Evolutionary conservation across 345 rosid species (phyloP), one percentile per base, ranked within the genome.

Genomic region (Gynandropsis gynandra): DNA sequence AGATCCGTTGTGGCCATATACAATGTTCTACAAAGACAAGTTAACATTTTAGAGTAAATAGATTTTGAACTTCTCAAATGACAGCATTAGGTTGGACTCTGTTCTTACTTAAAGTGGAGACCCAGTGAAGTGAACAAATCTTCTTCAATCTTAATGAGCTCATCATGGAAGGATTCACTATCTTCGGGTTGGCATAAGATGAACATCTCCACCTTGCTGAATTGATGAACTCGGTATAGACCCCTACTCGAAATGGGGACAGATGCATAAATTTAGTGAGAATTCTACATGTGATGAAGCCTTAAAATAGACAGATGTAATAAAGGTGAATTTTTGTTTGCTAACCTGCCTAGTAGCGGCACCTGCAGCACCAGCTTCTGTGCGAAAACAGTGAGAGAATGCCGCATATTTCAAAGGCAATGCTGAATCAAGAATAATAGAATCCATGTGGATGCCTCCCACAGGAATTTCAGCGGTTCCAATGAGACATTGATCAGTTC

Each of bases 301-400:
- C 18, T 34, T 39, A 59, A 24, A 40, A 51, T 16, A 58, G 7
- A 0, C 9, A 27, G 14, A 59, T 9, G 33, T 31, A 31, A 24
- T 10, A 46, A 32, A 8, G 55, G 18, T 14, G 16, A n/a, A n/a
- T n/a, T n/a, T 13, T 7, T 12, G 47, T 47, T 4, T 9, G 53
- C 21, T 11, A 50, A 21, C 56, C 67, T 58, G 87, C 98, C 82
- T 80, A 34, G 89, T 70, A 43, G 96, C 95, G 7, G 80, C 24
- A 11, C 96, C 98, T 9, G 98, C 98, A 32, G 96, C 98, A 65
- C 96, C 98, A 0, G 98, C 98, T 72, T 90, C 96, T 10, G 96
- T 90, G 10, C 96, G 90, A 64, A 90, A 90, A 69, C 98, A 87
- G 72, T 90, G 96, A 42, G 98, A 90, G 68, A 73, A 70, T 1